A percentile compares a stretch with the other conserved stretches of the same genome.
Evolutionary conservation across 495 filamentous ascomycete species (phyloP).

Genomic region (Daldinia vernicosa): DNA sequence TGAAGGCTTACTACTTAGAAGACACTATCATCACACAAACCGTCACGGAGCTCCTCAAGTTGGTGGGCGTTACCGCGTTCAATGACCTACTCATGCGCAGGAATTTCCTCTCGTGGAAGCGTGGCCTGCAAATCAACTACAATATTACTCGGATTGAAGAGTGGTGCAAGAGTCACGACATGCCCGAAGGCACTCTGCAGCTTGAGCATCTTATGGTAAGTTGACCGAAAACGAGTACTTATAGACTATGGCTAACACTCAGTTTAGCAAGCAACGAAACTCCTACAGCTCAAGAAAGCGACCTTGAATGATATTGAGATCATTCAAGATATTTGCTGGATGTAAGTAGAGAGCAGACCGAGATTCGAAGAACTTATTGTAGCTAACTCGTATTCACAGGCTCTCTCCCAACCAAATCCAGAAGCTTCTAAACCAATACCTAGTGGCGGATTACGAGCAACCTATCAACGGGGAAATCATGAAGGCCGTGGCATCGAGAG

Average conservation of each 20-base stretch:
- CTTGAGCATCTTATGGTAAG: slow-evolving; percentile 97
- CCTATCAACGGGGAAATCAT: slow-evolving; percentile 99
- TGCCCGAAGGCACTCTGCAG: slow-evolving; percentile 97
- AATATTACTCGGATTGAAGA: slow-evolving; percentile 99
- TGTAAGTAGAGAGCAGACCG: slow-evolving; percentile 65
- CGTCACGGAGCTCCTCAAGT: slow-evolving; percentile 88
- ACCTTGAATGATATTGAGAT: slow-evolving; percentile 99
- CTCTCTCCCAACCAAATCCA: slow-evolving; percentile 99
- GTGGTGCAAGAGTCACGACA: slow-evolving; percentile 99
- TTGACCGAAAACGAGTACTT: background rate
- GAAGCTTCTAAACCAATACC: slow-evolving; percentile 97
- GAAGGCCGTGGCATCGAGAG: slow-evolving; percentile 97
- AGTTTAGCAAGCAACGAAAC: slow-evolving; percentile 93
- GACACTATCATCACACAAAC: slow-evolving; percentile 95
- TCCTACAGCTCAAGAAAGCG: slow-evolving; percentile 98
- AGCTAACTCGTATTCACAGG: slow-evolving; percentile 58
- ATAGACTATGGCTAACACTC: slow-evolving; percentile 40
- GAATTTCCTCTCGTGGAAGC: slow-evolving; percentile 99
- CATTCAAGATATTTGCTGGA: slow-evolving; percentile 99
- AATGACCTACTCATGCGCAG: slow-evolving; percentile 98
- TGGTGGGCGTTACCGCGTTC: slow-evolving; percentile 98
- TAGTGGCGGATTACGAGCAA: slow-evolving; percentile 98
- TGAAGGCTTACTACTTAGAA: slow-evolving; percentile 98
- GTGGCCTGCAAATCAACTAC: slow-evolving; percentile 99
- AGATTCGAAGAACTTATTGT: background rate